phyloP scores from a whole-genome alignment of 805 yeast species.

The Cyberlindnera mississippiensis region DNA sequence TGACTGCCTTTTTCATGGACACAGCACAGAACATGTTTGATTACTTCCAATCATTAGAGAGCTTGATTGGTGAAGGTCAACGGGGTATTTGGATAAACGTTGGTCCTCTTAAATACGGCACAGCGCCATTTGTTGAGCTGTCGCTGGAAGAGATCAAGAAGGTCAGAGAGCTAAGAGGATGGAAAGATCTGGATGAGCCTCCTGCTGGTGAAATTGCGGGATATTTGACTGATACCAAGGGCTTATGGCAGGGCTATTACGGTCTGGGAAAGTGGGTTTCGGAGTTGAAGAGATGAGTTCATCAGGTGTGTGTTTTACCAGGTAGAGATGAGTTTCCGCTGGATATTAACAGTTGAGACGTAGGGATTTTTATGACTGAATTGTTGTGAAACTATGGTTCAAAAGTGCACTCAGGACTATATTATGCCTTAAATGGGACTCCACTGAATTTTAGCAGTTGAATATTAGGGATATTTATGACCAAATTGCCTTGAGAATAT shows the following conservation, averaged over 20 bases:
- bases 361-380: too few species aligned
- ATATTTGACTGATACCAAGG: conserved; percentile 59
- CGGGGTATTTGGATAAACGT: conserved; percentile 79
- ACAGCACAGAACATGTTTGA: conserved; percentile 85
- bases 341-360: too few species aligned
- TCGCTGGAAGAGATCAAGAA: conserved; percentile 61
- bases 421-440: too few species aligned
- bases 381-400: too few species aligned
- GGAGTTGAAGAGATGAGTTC: too few species aligned
- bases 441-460: too few species aligned
- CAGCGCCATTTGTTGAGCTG: conserved; percentile 73
- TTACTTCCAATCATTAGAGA: conserved; percentile 63
- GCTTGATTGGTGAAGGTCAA: conserved; percentile 34
- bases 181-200: conserved; percentile 46
- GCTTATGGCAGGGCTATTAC: conserved; percentile 77
- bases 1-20: conserved; percentile 78
- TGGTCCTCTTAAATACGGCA: conserved; percentile 93
- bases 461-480: too few species aligned
- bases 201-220: conserved; percentile 42
- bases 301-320: too few species aligned
- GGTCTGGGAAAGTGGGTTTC: conserved; percentile 58
- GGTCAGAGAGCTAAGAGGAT: conserved; percentile 57
- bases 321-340: too few species aligned
- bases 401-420: too few species aligned
- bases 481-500: too few species aligned